A percentile compares a stretch with the other conserved stretches of the same genome.
Evolutionary conservation across 2,329 filamentous ascomycete genomes (phyloP).

Genomic region (Colletotrichum cordylinicola): DNA sequence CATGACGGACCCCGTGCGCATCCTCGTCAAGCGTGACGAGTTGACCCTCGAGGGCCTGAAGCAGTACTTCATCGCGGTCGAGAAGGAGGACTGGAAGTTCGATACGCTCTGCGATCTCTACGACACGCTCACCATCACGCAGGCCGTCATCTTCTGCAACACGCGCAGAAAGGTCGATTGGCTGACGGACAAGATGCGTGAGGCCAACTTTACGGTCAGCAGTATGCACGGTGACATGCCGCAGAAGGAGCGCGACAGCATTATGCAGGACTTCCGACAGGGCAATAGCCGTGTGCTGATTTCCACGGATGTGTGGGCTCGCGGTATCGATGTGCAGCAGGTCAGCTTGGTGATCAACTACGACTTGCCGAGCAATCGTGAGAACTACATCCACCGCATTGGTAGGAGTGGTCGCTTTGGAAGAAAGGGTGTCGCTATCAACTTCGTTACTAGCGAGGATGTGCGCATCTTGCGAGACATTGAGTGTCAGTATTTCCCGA

Average conservation of each 20-base stretch:
- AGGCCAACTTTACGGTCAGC: slow-evolving; percentile 97
- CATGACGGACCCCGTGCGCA: slow-evolving; percentile 97
- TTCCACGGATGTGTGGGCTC: slow-evolving; percentile 96
- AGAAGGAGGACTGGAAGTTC: slow-evolving; percentile 99
- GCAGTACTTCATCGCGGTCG: slow-evolving; percentile 98
- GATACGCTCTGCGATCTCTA: slow-evolving; percentile 98
- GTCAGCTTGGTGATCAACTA: slow-evolving; percentile 99
- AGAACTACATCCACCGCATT: slow-evolving; percentile 99
- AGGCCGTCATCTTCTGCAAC: slow-evolving; percentile 99
- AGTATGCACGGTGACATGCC: slow-evolving; percentile 99
- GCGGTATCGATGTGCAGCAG: slow-evolving; percentile 98
- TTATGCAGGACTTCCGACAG: slow-evolving; percentile 99
- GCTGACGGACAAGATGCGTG: slow-evolving; percentile 99
- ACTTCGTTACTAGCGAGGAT: slow-evolving; percentile 98
- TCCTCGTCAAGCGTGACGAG: slow-evolving; percentile 98
- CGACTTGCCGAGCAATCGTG: slow-evolving; percentile 95
- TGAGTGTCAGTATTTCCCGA: slow-evolving; percentile 69
- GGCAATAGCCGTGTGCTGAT: slow-evolving; percentile 96
- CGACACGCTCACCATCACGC: slow-evolving; percentile 97
- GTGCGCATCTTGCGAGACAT: slow-evolving; percentile 97
- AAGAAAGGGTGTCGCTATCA: slow-evolving; percentile 98
- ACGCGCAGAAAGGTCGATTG: slow-evolving; percentile 99
- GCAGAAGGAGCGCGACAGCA: slow-evolving; percentile 96
- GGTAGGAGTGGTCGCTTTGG: slow-evolving; percentile 95
- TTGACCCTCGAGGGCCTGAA: slow-evolving; percentile 96